Base-by-base conservation (phyloP, 257 asterid species). In the Solanum dulcamara region DNA sequence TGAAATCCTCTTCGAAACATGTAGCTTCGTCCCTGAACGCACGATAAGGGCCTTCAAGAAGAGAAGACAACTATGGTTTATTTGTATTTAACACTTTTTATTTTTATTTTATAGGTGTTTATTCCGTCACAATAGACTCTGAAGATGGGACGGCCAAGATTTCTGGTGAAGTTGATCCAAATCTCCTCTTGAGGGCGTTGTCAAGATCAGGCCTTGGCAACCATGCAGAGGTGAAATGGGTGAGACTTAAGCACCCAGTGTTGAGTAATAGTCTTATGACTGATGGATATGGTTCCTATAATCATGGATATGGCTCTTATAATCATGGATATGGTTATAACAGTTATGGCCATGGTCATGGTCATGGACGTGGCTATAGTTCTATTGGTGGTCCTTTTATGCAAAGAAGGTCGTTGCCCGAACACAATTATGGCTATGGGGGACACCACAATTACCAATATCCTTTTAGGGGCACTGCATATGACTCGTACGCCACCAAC, bases 151-250 rank as follows among this genome's bases (percentile, higher is more conserved):
- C 84, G 10, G 88, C 81, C 1, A 72, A 59, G 59, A 81, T 91
- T 26, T 84, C 44, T 8, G 97, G 90, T 1, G 86, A 91, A 84
- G 93, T 92, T 8, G 93, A 91, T 5, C 97, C 93, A 6, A 89
- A 91, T 89, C 10, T 88, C 11, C 91, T 93, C 6, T 10, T 90
- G 81, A 64, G 48, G 60, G 93, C 94, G 22, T 72, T 93, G 9
- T 71, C 89, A 2, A 81, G 92, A 77, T 48, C 91, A 3, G 82
- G 82, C 59, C 82, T 46, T 7, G 96, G 96, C 7, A 86, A 82
- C 83, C 97, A 92, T 22, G 95, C 93, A 0, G 89, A 92, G 66
- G 18, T 92, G 1, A 75, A 86, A 30, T 87, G 89, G 89, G 91
- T 88, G 66, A 92, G 87, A 80, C 84, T 91, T 68, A 88, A 85